Percentiles rank a stretch among this genome's conserved stretches.
These are phyloP conservation scores for Mortierella antarctica DNA, from an alignment of 192 early-diverging fungal genomes.

Conservation along the genomic window DNA sequence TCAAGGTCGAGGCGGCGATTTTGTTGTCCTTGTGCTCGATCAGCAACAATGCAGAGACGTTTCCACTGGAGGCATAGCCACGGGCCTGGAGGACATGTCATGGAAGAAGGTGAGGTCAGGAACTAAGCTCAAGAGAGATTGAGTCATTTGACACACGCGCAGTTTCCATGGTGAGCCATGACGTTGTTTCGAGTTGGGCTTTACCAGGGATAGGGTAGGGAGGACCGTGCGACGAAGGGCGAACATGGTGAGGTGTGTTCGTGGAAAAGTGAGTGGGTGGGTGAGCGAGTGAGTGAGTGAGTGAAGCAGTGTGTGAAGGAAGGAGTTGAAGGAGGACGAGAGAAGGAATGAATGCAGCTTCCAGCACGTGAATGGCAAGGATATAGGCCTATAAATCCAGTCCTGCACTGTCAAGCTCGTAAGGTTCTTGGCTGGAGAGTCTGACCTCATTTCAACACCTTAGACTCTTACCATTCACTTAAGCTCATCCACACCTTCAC, in stretches of 20 bases:
- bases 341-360: neutral
- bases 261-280: no score
- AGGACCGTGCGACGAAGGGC: slow-evolving; percentile 47
- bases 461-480: neutral
- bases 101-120: neutral
- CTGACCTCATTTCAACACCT: neutral
- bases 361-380: slow-evolving; percentile 1
- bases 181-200: neutral
- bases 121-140: neutral
- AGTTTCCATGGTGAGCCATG: neutral
- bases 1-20: slow-evolving; percentile 79
- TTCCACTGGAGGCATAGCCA: slow-evolving; percentile 61
- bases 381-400: neutral
- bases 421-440: neutral
- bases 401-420: neutral
- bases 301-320: slow-evolving; percentile 9
- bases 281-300: neutral
- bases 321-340: neutral
- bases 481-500: neutral
- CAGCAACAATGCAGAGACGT: slow-evolving; percentile 83
- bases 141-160: neutral
- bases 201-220: slow-evolving; percentile 50
- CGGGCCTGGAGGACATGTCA: slow-evolving; percentile 24
- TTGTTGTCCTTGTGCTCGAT: slow-evolving; percentile 89
- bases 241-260: slow-evolving; percentile 23